Conservation (phyloP, 2,329 filamentous ascomycete genomes). For the Scorias spongiosa region DNA sequence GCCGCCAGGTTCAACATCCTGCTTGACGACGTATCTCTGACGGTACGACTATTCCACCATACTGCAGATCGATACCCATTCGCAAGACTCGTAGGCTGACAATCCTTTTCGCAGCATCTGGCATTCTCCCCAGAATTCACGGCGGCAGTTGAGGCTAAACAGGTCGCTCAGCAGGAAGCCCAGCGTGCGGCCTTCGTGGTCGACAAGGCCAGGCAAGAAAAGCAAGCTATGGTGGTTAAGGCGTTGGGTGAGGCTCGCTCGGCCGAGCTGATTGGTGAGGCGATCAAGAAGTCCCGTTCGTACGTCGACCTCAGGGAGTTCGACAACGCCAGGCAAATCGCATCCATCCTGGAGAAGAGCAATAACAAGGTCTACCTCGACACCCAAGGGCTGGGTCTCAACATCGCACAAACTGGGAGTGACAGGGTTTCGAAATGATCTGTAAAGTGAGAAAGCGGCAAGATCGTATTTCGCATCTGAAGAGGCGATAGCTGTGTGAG, state of each 20-base stretch:
- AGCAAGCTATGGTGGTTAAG: conserved; percentile 96
- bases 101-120: conserved; percentile 35
- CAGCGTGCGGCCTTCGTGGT: conserved; percentile 95
- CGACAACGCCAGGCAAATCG: conserved; percentile 85
- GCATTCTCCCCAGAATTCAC: conserved; percentile 57
- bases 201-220: conserved; percentile 97
- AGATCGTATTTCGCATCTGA: no score
- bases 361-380: conserved; percentile 93
- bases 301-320: conserved; percentile 97
- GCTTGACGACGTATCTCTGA: conserved; percentile 91
- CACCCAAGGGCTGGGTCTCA: conserved; percentile 76
- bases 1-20: conserved; percentile 95
- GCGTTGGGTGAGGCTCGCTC: conserved; percentile 98
- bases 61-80: conserved; percentile 1
- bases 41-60: conserved; percentile 24
- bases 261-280: conserved; percentile 93
- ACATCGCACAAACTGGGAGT: conserved; percentile 43
- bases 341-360: conserved; percentile 72
- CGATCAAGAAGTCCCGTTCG: conserved; percentile 97
- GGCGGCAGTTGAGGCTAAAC: conserved; percentile 53
- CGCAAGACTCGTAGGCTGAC: neutral
- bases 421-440: conserved; percentile 21
- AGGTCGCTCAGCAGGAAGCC: conserved; percentile 73
- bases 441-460: neutral
- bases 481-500: no score